Base-by-base conservation (phyloP, 257 asterid genomes). In the Asclepias syriaca region DNA sequence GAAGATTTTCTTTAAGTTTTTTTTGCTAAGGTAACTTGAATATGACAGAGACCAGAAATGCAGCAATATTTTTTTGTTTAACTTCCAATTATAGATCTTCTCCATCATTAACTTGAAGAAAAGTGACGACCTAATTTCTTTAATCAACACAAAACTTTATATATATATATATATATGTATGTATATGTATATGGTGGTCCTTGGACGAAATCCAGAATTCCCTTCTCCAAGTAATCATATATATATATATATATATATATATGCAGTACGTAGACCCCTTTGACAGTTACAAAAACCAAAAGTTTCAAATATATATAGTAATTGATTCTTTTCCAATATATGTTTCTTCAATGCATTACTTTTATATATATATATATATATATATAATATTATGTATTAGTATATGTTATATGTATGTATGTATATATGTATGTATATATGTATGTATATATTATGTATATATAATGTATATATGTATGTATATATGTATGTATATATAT, bases 1-100 rank as follows among this genome's bases (percentile, higher is more conserved):
- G 68, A 81, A 73, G 82, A 81, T 67, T 77, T 69, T 46, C 10
- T 43, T 43, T 1, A 43, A 29, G 66, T 60, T 61, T 61, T 15
- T 65, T 61, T 15, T 65, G 19, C 57, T 40, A 18, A n/a, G 59
- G 74, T 66, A 80, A 85, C 76, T 74, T 73, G 90, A 81, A 81
- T 77, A 85, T 24, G 93, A 85, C 84, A 74, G 58, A 57, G 84
- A 81, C 84, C 83, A 55, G 69, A 87, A 75, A 18, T 72, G 68
- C 72, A 48, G 74, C 72, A 73, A 73, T 6, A 6, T 43, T 43
- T 43, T 1, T 43, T 43, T 6, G 76, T 79, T 72, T 79, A 81
- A 70, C 83, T 74, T 76, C 86, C 79, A 84, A 67, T 74, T 77
- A 68, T 81, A 74, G 82, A 80, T 69, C 77, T 69, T 75, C 81